Evolutionary conservation across 1,139 yeast species (phyloP).

Genomic region (Pichia cactophila): DNA sequence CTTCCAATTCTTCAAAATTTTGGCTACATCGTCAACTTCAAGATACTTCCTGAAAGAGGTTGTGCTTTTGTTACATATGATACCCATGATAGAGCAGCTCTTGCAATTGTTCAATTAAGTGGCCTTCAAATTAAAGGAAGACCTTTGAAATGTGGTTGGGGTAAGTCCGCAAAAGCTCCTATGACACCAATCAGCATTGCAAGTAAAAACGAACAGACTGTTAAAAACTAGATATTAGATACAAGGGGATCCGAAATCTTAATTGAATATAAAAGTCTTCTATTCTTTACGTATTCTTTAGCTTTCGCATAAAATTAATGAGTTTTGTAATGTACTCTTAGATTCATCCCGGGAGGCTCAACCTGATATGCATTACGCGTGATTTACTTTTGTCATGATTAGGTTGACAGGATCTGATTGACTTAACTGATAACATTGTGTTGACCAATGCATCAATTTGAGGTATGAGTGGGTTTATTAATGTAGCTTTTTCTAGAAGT

Average conservation of each 20-base stretch:
- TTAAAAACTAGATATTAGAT: neutral
- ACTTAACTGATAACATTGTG: too few relatives aligned
- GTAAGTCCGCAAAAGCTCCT: slow-evolving; percentile 31
- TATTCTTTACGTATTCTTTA: too few relatives aligned
- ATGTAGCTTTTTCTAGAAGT: slow-evolving; percentile 24
- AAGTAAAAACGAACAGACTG: neutral
- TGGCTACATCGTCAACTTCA: slow-evolving; percentile 76
- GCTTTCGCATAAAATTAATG: too few relatives aligned
- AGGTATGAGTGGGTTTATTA: slow-evolving; percentile 26
- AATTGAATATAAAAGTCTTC: neutral
- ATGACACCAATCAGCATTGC: neutral
- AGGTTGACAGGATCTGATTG: too few relatives aligned
- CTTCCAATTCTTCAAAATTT: slow-evolving; percentile 71
- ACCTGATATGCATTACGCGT: too few relatives aligned
- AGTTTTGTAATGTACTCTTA: too few relatives aligned
- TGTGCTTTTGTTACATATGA: slow-evolving; percentile 85
- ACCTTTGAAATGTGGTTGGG: slow-evolving; percentile 84
- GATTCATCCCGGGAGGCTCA: too few relatives aligned
- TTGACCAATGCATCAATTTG: neutral
- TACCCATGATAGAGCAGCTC: slow-evolving; percentile 80
- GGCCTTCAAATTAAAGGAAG: slow-evolving; percentile 76
- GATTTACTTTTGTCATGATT: too few relatives aligned
- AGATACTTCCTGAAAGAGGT: slow-evolving; percentile 72
- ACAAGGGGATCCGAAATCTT: neutral
- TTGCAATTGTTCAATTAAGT: slow-evolving; percentile 73